Evolutionary conservation across 306 rosid species (phyloP).

Genomic region (Arachis stenosperma): DNA sequence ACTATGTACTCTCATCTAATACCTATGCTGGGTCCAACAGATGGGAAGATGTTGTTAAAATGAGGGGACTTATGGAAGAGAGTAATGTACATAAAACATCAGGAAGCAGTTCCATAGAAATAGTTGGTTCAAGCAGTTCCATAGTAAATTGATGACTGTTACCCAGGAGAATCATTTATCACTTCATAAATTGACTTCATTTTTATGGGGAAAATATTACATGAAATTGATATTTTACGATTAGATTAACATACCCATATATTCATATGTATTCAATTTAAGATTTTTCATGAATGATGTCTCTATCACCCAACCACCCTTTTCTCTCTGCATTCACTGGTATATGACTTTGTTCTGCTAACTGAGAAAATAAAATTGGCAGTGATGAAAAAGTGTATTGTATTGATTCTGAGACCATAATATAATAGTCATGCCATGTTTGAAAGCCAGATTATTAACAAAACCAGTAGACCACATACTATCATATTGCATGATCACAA

Average conservation of each 20-base stretch:
- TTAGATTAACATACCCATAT: no score
- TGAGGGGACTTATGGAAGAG: slow-evolving; percentile 70
- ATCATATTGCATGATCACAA: background rate
- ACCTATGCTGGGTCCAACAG: slow-evolving; percentile 71
- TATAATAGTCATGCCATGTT: background rate
- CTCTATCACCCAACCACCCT: no score
- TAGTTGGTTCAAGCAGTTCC: slow-evolving; percentile 40
- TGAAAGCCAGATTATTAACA: background rate
- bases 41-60: slow-evolving; percentile 84
- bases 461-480: slow-evolving; percentile 7
- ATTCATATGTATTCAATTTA: no score
- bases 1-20: slow-evolving; percentile 73
- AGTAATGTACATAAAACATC: slow-evolving; percentile 73
- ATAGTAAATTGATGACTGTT: slow-evolving; percentile 10
- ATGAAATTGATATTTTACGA: background rate
- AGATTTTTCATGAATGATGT: no score
- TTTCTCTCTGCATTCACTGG: background rate
- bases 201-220: background rate
- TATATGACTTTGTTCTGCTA: background rate
- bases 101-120: slow-evolving; percentile 76
- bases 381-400: background rate
- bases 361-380: background rate
- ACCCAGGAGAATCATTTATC: slow-evolving; percentile 13
- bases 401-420: background rate
- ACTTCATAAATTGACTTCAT: slow-evolving; percentile 12